Evolutionary conservation across 2,329 filamentous ascomycete species (phyloP), one percentile per base, ranked within the genome.

Genomic region (Colletotrichum melonis): DNA sequence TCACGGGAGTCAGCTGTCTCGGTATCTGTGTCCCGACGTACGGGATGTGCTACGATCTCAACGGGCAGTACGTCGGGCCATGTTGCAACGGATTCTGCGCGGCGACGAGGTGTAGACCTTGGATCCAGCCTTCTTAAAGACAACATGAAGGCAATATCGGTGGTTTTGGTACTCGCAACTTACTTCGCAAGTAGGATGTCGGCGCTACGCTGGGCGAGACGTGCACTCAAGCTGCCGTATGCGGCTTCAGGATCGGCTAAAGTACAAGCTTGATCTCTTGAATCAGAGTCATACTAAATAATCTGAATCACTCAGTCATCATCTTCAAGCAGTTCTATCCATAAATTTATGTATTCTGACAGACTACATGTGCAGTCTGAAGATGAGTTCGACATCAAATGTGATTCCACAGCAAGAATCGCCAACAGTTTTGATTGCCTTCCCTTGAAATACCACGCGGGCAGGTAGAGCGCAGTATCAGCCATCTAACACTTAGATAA

Each of bases 71-170:
- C 16, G 77, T 83, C 6, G 84, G 82, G 1, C 76, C 79, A 32
- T 87, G 85, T 80, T 86, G 85, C 77, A 83, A 81, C 26, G 85
- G 85, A 5, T 83, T 81, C 75, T 87, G 85, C 67, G 83, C 83
- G 3, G 85, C 82, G 4, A 81, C 80, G 35, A 80, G 79, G 64
- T 87, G 85, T 76, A 80, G 83, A 26, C 82, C 85, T 4, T 86
- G 80, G 80, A 76, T 78, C 2, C 42, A 58, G 26, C 63, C 73
- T n/a, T 69, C 19, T 26, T 66, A 35, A 26, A 16, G n/a, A 2
- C 22, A 11, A 26, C 26, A 26, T 26, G 26, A 26, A 9, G 16
- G 2, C 1, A 8, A 8, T 6, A 3, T 3, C 2, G 3, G 5
- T 4, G 7, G 22, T 3, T 16, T 1, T 5, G 9, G 2, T 8